Percentiles rank a stretch among this genome's conserved stretches.
phyloP scores from a whole-genome alignment of 805 yeast genomes.

The Candida pini region DNA sequence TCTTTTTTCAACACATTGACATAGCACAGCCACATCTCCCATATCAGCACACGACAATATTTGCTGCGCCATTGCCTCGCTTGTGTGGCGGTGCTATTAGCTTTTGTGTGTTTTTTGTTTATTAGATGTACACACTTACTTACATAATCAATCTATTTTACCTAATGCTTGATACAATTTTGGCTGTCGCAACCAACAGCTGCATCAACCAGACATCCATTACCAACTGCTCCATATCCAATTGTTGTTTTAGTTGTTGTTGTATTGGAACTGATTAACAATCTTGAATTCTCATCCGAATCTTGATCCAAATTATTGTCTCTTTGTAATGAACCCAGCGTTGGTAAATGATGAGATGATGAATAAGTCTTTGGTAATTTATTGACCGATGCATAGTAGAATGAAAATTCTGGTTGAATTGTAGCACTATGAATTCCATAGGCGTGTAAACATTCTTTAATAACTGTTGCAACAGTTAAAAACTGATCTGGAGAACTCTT shows the following conservation, averaged over 20 bases:
- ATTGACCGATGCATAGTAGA: slow-evolving; percentile 25
- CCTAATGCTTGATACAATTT: slow-evolving; percentile 30
- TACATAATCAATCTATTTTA: neutral
- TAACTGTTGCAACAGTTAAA: slow-evolving; percentile 62
- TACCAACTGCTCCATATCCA: slow-evolving; percentile 27
- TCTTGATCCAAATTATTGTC: neutral
- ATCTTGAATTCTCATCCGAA: slow-evolving; percentile 6
- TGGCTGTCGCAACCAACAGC: slow-evolving; percentile 45
- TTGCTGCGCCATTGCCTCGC: no score
- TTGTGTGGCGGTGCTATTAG: no score
- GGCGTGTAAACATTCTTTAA: slow-evolving; percentile 71
- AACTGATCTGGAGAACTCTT: slow-evolving; percentile 60
- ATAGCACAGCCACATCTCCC: no score
- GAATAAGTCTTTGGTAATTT: slow-evolving; percentile 27
- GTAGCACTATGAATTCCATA: slow-evolving; percentile 91
- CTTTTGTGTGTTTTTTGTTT: no score
- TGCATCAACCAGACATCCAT: slow-evolving; percentile 46
- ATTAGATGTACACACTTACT: neutral
- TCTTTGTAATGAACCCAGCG: no score
- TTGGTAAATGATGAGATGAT: slow-evolving; percentile 12
- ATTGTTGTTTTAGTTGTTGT: slow-evolving; percentile 24
- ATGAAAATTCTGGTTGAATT: slow-evolving; percentile 86
- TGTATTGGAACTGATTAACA: slow-evolving; percentile 24
- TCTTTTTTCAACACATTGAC: no score
- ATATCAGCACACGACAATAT: no score